Evolutionary conservation across 768 basidiomycete genomes (phyloP), one percentile per base, ranked within the genome.

Genomic region (Exsudoporus frostii): DNA sequence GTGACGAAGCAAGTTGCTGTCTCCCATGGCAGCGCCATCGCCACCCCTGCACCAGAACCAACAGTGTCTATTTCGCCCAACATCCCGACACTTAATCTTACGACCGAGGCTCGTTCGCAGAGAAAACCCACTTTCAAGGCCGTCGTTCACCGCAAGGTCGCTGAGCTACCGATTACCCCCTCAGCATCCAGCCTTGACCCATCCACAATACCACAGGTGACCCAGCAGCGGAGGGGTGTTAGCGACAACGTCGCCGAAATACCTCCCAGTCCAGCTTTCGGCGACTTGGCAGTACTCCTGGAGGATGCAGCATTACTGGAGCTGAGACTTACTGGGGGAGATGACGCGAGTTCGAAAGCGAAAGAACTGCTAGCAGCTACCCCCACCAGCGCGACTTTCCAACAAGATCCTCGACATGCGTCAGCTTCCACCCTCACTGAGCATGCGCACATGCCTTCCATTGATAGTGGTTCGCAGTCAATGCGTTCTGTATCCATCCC

Each of bases 241-340:
- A 48, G 8, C 8, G 27, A 50, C 20, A 51, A 54, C n/a, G 24
- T 50, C 7, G 57, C 68, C 29, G 73, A 78, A 54, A 55, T 70
- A 7, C 74, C 78, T 3, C 20, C 73, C 24, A 83, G 74, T 61
- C 80, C 81, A 30, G 79, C 76, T 7, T 69, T 57, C 30, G 78
- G 77, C 3, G 85, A 87, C 42, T 62, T 88, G 50, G 74, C 79
- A 5, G 65, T 72, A 30, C 67, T 88, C 43, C 62, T 86, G 25
- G 78, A 80, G 40, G 80, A 84, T 46, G 81, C 85, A 7, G 80
- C 84, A 29, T 59, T 80, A 48, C 64, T 87, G 43, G 85, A 86
- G 70, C 64, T 75, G 62, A 74, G 74, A 51, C 69, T 88, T 37
- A 74, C 74, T 39, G 72, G 73, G 27, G 82, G 82, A 5, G 76